These are phyloP conservation scores for Eragrostis tef DNA, from an alignment of 202 grass and related monocot genomes.

Conservation along the genomic window DNA sequence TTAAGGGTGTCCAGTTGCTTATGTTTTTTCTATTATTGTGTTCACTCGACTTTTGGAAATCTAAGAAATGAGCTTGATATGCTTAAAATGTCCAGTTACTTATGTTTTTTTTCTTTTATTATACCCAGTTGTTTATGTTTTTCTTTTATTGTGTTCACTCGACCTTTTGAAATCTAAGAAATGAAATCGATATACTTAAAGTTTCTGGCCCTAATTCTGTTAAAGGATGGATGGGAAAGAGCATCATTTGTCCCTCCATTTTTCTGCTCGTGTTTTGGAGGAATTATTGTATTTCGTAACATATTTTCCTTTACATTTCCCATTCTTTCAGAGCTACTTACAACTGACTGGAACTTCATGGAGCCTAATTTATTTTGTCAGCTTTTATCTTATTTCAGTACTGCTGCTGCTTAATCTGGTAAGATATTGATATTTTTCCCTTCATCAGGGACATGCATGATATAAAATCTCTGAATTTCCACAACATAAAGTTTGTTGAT, in stretches of 20 bases:
- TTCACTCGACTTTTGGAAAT: conserved; percentile 9
- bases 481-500: background rate
- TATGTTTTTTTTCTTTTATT: background rate
- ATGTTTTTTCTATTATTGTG: background rate
- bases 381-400: conserved; percentile 91
- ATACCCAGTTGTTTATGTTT: background rate
- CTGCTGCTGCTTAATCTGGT: conserved; percentile 98
- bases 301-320: conserved; percentile 37
- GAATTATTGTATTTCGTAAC: conserved; percentile 28
- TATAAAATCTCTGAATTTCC: conserved; percentile 3
- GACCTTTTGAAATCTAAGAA: conserved; percentile 1
- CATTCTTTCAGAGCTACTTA: conserved; percentile 74
- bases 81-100: background rate
- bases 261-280: background rate
- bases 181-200: conserved; percentile 12
- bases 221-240: background rate
- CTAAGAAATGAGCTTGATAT: conserved; percentile 10
- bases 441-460: conserved; percentile 34
- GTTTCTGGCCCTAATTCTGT: background rate
- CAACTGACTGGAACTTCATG: conserved; percentile 88
- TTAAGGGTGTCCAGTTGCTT: background rate
- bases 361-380: conserved; percentile 91
- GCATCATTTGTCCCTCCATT: background rate
- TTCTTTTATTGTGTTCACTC: conserved; percentile 22
- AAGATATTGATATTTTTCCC: conserved; percentile 40